Evolutionary conservation across 2,329 filamentous ascomycete genomes (phyloP).

Genomic region (Pleoardoris graminearum): DNA sequence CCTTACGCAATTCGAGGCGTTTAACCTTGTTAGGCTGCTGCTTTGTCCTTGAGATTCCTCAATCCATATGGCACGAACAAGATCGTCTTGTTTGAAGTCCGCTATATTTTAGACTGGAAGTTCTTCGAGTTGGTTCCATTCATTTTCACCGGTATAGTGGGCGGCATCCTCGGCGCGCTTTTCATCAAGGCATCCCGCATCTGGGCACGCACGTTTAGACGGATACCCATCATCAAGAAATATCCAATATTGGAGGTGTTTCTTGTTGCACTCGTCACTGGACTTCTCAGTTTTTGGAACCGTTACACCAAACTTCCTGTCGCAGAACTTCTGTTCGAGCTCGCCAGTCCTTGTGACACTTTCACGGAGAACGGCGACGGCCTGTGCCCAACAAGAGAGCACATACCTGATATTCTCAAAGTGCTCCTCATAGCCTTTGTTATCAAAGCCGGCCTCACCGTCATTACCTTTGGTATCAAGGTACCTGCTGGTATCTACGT

Average conservation of each 20-base stretch:
- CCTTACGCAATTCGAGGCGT: background rate
- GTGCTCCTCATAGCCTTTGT: slow-evolving; percentile 78
- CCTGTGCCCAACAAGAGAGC: slow-evolving; percentile 74
- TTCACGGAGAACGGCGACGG: slow-evolving; percentile 69
- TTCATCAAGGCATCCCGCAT: slow-evolving; percentile 95
- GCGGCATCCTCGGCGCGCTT: slow-evolving; percentile 80
- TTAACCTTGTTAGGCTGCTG: slow-evolving; percentile 59
- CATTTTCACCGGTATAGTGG: slow-evolving; percentile 81
- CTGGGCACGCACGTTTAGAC: slow-evolving; percentile 89
- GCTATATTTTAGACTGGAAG: slow-evolving; percentile 88
- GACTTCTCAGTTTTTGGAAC: slow-evolving; percentile 90
- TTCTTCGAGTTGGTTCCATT: slow-evolving; percentile 89
- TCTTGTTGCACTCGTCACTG: slow-evolving; percentile 83
- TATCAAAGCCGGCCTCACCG: slow-evolving; percentile 86
- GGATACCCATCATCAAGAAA: slow-evolving; percentile 76
- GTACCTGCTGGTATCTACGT: slow-evolving; percentile 97
- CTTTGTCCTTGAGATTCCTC: slow-evolving; percentile 88
- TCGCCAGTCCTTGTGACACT: slow-evolving; percentile 83
- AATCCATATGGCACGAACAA: slow-evolving; percentile 96
- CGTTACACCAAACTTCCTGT: slow-evolving; percentile 85
- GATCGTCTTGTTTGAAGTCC: slow-evolving; percentile 94
- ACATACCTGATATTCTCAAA: slow-evolving; percentile 76
- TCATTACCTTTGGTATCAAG: slow-evolving; percentile 94
- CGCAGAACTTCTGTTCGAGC: slow-evolving; percentile 84
- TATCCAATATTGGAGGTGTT: slow-evolving; percentile 86